Base-by-base conservation (phyloP, 2,329 filamentous ascomycete genomes). In the Aureobasidium sp. region DNA sequence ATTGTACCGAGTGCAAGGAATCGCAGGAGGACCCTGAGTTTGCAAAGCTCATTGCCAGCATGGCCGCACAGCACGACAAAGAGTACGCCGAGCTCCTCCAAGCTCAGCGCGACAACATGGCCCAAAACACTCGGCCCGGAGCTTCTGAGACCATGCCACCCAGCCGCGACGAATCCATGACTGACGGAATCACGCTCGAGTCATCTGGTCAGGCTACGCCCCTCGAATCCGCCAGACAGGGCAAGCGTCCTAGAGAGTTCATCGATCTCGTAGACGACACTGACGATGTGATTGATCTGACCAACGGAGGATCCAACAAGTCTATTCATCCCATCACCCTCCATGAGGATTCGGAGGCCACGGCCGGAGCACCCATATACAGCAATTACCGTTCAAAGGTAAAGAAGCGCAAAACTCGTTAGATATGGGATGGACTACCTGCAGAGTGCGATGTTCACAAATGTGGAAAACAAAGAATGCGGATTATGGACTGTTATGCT, bases 1-100 rank as follows among this genome's bases (percentile, higher is more conserved):
- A 79, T 44, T 85, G 82, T 64, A 71, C 74, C 0, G 65, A 66
- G 14, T 84, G 82, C 64, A 67, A 70, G 1, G 69, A 73, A n/a
- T 66, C 73, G 20, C 75, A 76, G 63, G 62, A 67, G 15, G 66
- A 73, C 61, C 68, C 68, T 0, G 59, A 15, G 11, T 45, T 48
- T 15, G 48, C 4, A 15, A 34, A 45, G 44, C 36, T 61, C 20
- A 47, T 62, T 15, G 34, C 25, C 17, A 49, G 42, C 22, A 45
- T 45, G 41, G 29, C 25, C 4, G 17, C 27, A 22, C 37, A 41
- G 22, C 31, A 53, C 34, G 51, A 39, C 14, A 41, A 34, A 27
- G 41, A 57, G 42, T 57, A 62, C 27, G 44, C 27, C 7, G 52
- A 56, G 22, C 27, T 45, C 22, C 22, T 57, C 9, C 36, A 51